Percentiles rank a stretch among this genome's conserved stretches.
These are phyloP conservation scores for Capsicum baccatum DNA, from an alignment of 257 asterid genomes.

Conservation along the genomic window DNA sequence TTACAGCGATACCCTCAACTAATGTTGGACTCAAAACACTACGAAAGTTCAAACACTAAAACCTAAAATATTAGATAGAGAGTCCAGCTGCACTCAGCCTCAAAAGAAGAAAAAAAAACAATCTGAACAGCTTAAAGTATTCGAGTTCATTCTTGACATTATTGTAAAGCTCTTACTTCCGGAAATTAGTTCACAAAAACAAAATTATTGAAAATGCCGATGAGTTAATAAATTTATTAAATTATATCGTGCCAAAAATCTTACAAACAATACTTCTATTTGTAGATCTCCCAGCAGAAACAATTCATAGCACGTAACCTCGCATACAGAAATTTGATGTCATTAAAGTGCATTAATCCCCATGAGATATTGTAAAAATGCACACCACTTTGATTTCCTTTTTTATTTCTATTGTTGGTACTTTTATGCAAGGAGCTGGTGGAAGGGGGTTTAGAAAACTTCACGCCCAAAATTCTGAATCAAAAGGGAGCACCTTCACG, in stretches of 20 bases:
- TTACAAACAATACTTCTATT: slow-evolving; percentile 2
- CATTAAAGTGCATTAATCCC: slow-evolving; percentile 3
- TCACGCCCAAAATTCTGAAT: slow-evolving; percentile 1
- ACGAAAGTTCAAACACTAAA: neutral
- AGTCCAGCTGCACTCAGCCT: neutral
- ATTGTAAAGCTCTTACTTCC: slow-evolving; percentile 5
- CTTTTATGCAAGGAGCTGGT: neutral
- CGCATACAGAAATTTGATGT: slow-evolving; percentile 1
- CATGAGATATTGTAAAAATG: neutral
- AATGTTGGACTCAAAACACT: neutral
- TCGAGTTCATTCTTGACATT: neutral
- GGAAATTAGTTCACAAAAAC: neutral
- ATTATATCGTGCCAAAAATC: neutral
- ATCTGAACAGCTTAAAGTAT: neutral
- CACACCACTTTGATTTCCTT: neutral
- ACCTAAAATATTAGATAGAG: neutral
- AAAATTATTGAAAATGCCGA: neutral
- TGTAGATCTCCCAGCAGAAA: neutral
- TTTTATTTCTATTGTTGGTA: neutral
- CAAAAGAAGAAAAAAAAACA: neutral
- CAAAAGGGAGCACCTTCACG: slow-evolving; percentile 4
- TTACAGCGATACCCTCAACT: neutral
- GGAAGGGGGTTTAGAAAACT: neutral
- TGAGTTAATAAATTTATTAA: neutral
- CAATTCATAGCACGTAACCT: neutral